Conservation (phyloP, 2,329 filamentous ascomycete genomes). For the Dichotomopilus funicola region DNA sequence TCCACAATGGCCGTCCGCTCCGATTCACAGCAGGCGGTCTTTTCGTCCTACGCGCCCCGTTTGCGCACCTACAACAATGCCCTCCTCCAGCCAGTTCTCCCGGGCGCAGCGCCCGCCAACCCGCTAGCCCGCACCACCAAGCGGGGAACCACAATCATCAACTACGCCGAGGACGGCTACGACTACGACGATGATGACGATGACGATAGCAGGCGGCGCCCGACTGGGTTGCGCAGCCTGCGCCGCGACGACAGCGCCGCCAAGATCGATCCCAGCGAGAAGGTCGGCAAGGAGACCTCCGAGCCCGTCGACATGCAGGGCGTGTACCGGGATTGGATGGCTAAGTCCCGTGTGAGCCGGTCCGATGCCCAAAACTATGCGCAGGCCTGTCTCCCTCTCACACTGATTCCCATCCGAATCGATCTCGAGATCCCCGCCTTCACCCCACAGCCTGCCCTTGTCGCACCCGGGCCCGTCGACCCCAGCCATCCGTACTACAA, state of each 20-base stretch:
- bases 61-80: constrained; percentile 88
- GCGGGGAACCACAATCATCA: constrained; percentile 91
- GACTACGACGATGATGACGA: constrained; percentile 72
- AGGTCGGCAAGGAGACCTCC: constrained; percentile 74
- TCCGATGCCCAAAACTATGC: constrained; percentile 56
- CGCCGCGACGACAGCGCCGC: constrained; percentile 65
- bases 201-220: constrained; percentile 67
- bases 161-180: constrained; percentile 94
- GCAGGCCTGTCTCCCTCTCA: constrained; percentile 73
- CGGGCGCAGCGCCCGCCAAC: constrained; percentile 58
- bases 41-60: constrained; percentile 86
- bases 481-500: constrained; percentile 72
- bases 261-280: constrained; percentile 61
- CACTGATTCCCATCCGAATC: constrained; percentile 90
- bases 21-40: constrained; percentile 68
- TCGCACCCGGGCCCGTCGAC: constrained; percentile 61
- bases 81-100: constrained; percentile 77
- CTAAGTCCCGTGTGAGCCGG: constrained; percentile 54
- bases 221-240: constrained; percentile 76
- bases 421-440: constrained; percentile 86
- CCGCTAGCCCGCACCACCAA: constrained; percentile 82
- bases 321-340: constrained; percentile 95
- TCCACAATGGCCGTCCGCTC: constrained; percentile 42
- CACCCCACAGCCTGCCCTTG: constrained; percentile 58
- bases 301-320: constrained; percentile 78